Evolutionary conservation across 2,329 filamentous ascomycete species (phyloP), one percentile per base, ranked within the genome.

Genomic region (Fusarium chlamydosporum): DNA sequence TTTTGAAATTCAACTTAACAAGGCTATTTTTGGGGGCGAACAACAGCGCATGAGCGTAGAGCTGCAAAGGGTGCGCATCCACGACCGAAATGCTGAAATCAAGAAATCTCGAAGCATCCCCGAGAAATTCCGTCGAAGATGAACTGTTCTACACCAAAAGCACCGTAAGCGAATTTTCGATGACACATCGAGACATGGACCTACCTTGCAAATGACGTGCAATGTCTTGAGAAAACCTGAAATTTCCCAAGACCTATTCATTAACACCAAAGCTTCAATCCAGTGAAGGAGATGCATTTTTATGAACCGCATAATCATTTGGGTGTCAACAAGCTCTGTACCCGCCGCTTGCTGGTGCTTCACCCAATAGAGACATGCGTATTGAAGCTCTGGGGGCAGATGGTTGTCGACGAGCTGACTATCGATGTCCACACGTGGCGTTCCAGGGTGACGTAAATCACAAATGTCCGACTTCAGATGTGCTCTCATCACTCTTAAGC

Each of bases 241-340:
- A 1, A 56, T 40, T 7, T 55, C 18, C 38, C 38, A 55, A 12
- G 38, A 4, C 4, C 33, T 15, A 7, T 35, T 20, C 53, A 56
- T 18, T n/a, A 56, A 16, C 8, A 29, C 7, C 13, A 56, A 5
- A 4, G 34, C 52, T 33, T 56, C 52, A 16, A 47, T 20, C 52
- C 52, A 56, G 6, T 47, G 7, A 18, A 56, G 34, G 2, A 56
- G 18, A 4, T 45, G 23, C 4, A 7, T 12, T 16, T 20, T 23
- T 3, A 56, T 38, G 15, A 56, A 33, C 2, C 38, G 23, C 18
- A 29, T 27, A 1, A 31, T 15, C 7, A 18, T 2, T 4, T 35
- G 9, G 2, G 16, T 37, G 6, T 26, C 18, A 29, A 6, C 2
- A 15, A 7, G 11, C 18, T 34, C 4, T 1, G 20, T 8, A 9